Base-by-base conservation (phyloP, 192 early-diverging fungal species). In the Gonapodya sp. region DNA sequence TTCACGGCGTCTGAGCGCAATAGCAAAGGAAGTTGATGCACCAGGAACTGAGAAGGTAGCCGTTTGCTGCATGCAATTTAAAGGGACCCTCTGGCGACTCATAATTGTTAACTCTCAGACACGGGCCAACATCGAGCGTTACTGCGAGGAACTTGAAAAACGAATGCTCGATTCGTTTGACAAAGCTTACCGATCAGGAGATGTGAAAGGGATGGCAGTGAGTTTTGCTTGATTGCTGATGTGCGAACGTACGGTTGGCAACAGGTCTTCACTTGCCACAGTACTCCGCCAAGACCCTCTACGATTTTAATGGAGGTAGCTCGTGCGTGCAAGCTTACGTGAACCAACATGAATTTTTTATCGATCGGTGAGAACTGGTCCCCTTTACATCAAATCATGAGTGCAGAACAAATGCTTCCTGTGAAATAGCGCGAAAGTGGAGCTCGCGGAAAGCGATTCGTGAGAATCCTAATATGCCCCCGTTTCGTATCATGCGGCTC, bases 311-410 rank as follows among this genome's bases (percentile, higher is more conserved):
- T 80, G 96, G 97, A 34, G 96, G 97, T 35, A 92, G 92, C 79
- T 97, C 96, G 0, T 96, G 95, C 81, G 89, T 98, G 32, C 94
- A 96, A 82, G 94, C 92, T 34, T 99, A 97, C 82, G 94, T 99
- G 72, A 97, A 97, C 86, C 97, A 98, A 83, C 96, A 99, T 81
- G 93, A 95, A 80, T 97, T 99, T 81, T 98, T 98, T 79, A 92
- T 97, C 81, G 92, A 93, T 36, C 91, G 46, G 46, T 64, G 8
- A 64, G 46, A n/a, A n/a, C n/a, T n/a, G n/a, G n/a, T 36, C 1
- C 24, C 18, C 24, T 32, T 32, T n/a, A 36, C 36, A 75, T 1
- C 31, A 34, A 36, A 78, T 78, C 36, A 36, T 80, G 24, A 2
- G 2, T 80, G 79, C 46, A 8, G 46, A 64, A 64, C 8, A 64